Conservation (phyloP, 352 stramenopile species). For the Phytophthora ohioensis region DNA sequence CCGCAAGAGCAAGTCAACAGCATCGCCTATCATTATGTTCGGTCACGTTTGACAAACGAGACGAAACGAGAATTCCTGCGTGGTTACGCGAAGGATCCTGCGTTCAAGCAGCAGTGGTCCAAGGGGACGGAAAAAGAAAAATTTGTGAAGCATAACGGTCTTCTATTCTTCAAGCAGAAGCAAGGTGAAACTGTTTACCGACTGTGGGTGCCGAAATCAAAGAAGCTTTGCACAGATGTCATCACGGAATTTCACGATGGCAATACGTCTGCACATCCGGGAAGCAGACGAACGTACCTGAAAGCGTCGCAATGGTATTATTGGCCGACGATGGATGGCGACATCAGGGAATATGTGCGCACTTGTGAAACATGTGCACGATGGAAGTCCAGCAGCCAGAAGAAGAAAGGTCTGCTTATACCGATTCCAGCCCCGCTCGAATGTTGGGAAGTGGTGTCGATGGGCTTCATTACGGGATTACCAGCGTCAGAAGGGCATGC, state of each 20-base stretch:
- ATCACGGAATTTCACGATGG: no score
- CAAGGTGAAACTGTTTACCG: no score
- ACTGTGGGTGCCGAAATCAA: no score
- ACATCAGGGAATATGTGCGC: constrained; percentile 29
- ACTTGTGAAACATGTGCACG: constrained; percentile 12
- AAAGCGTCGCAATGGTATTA: constrained; percentile 17
- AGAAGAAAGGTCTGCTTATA: constrained; percentile 13
- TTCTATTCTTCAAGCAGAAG: no score
- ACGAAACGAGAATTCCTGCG: not conserved
- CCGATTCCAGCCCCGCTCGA: constrained; percentile 17
- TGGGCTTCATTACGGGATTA: constrained; percentile 44
- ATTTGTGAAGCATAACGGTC: no score
- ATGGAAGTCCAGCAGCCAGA: constrained; percentile 10
- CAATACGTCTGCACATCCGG: not conserved
- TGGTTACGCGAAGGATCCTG: constrained; percentile 7
- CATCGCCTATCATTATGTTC: no score
- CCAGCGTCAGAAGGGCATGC: constrained; percentile 30
- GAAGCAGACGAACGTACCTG: constrained; percentile 12
- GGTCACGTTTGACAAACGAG: not conserved
- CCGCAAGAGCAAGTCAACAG: no score
- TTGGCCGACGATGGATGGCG: constrained; percentile 12
- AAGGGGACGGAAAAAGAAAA: no score
- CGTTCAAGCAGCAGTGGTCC: not conserved
- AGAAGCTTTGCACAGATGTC: no score
- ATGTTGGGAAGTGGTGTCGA: constrained; percentile 36